These are phyloP conservation scores for Chrysochromulina parva DNA, from an alignment of 78 protist genomes.

Conservation along the genomic window DNA sequence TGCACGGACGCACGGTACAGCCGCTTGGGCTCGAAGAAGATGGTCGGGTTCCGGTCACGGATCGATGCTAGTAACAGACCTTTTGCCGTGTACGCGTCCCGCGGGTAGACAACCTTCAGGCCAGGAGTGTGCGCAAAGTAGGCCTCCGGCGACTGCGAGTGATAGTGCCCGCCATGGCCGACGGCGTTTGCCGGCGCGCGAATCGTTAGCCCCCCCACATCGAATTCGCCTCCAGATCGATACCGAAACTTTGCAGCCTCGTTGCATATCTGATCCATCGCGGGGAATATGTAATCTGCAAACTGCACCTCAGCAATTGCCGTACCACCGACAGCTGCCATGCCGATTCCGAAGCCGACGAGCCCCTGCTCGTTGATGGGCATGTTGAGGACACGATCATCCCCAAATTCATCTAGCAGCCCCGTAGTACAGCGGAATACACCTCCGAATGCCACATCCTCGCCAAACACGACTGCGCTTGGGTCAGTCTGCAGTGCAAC, in stretches of 20 bases:
- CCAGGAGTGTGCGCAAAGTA: constrained; percentile 95
- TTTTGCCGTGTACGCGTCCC: constrained; percentile 87
- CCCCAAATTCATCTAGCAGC: constrained; percentile 80
- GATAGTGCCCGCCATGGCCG: constrained; percentile 85
- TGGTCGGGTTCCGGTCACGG: constrained; percentile 83
- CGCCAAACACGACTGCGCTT: constrained; percentile 84
- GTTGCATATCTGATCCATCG: constrained; percentile 91
- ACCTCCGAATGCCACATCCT: constrained; percentile 97
- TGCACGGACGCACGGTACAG: constrained; percentile 84
- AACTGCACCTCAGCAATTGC: constrained; percentile 90
- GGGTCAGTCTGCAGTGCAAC: constrained; percentile 20
- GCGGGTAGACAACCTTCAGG: constrained; percentile 72
- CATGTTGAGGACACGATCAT: constrained; percentile 90
- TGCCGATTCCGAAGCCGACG: constrained; percentile 73
- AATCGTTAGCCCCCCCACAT: constrained; percentile 74
- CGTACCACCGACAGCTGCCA: constrained; percentile 86
- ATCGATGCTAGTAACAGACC: constrained; percentile 89
- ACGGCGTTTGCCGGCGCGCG: constrained; percentile 94
- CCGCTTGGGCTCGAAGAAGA: constrained; percentile 96
- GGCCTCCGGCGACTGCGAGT: constrained; percentile 89
- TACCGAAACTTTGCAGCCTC: constrained; percentile 97
- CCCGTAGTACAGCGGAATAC: constrained; percentile 92
- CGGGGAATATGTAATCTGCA: constrained; percentile 96
- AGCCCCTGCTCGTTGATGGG: constrained; percentile 96
- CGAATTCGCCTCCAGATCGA: constrained; percentile 76